A percentile compares a stretch with the other conserved stretches of the same genome.
Evolutionary conservation across 2,329 filamentous ascomycete species (phyloP).

Genomic region (Monilinia fructicola): DNA sequence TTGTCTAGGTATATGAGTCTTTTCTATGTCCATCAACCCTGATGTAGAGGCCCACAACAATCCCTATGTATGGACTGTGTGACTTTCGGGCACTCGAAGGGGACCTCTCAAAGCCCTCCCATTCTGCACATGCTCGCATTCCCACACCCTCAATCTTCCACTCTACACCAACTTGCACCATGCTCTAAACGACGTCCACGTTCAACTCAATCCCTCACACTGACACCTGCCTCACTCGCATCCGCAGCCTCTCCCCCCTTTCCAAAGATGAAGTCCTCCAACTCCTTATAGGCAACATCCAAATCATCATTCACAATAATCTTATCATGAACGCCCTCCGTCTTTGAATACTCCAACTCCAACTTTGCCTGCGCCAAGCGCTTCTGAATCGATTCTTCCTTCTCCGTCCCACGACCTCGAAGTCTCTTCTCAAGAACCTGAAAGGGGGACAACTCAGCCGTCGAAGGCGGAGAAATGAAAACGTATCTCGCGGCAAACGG

Average conservation of each 20-base stretch:
- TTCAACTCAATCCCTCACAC: background rate
- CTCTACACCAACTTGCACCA: background rate
- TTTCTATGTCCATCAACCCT: background rate
- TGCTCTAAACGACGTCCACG: background rate
- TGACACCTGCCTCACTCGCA: background rate
- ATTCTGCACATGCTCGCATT: background rate
- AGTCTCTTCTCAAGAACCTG: slow-evolving; percentile 73
- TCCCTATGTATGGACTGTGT: background rate
- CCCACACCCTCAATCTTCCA: background rate
- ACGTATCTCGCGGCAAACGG: slow-evolving; percentile 67
- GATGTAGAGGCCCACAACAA: background rate
- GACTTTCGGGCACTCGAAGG: background rate
- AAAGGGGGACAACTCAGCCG: slow-evolving; percentile 37
- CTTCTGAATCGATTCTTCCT: slow-evolving; percentile 68
- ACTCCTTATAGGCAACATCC: slow-evolving; percentile 54
- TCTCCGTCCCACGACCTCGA: slow-evolving; percentile 74
- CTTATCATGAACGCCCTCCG: slow-evolving; percentile 64
- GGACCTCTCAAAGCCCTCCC: background rate
- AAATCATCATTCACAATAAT: slow-evolving; percentile 66
- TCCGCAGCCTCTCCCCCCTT: slow-evolving; percentile 26
- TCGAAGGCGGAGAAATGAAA: slow-evolving; percentile 78
- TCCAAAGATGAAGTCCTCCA: slow-evolving; percentile 52
- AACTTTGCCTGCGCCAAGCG: slow-evolving; percentile 68
- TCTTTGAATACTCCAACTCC: slow-evolving; percentile 72
- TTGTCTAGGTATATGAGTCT: slow-evolving; percentile 12